Base-by-base conservation (phyloP, 1,139 yeast species). In the Suhomyces anneliseae region DNA sequence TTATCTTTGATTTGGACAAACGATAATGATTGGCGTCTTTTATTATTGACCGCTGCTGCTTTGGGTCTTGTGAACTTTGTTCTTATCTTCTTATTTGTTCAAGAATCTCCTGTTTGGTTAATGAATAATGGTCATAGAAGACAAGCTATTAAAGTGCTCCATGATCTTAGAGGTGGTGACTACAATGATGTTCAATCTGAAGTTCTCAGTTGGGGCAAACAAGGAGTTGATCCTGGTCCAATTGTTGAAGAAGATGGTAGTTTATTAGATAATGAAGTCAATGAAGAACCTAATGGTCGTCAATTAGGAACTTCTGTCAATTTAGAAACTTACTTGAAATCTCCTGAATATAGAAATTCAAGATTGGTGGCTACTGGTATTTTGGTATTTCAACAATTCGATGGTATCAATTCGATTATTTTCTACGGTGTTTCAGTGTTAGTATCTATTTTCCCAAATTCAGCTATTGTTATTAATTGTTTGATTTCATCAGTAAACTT, bases 401-500 rank as follows among this genome's bases (percentile, higher is more conserved):
- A 92, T 57, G 99, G 99, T 27, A 88, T 93, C 61, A 93, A 93
- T 65, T 83, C 96, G 1, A 90, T 93, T 51, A 82, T 92, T 27
- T 90, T 92, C 63, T 93, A 92, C 63, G 98, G 99, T 4, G 97
- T 90, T 4, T 81, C 89, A 7, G 87, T 92, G 4, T 74, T 93
- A 46, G 76, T 85, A 15, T 72, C 81, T 7, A 72, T 87, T 3
- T 77, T 88, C 55, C 97, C 97, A 2, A 69, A 78, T 19, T 74
- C 81, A 48, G 86, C 97, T 3, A 79, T 87, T 8, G 58, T 76
- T 32, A 81, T 90, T 51, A 90, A 90, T 61, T 83, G 93, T 57
- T 64, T 83, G 45, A 85, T 93, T 36, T 87, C 96, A 1, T 58
- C 82, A 4, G 78, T 86, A 6, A 92, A 92, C 61, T 83, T 86